Base-by-base conservation (phyloP, 106 monocot genomes). In the Platanthera zijinensis region DNA sequence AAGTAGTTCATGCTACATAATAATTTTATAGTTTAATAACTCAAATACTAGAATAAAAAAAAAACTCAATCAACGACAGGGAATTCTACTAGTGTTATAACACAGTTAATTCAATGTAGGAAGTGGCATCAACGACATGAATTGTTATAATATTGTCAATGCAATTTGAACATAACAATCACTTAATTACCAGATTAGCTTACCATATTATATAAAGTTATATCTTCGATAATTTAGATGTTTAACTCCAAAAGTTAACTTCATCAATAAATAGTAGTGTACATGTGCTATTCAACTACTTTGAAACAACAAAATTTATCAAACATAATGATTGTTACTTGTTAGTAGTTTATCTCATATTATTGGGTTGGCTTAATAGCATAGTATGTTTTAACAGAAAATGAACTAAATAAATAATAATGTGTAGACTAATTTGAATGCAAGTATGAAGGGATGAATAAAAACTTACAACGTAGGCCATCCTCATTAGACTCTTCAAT, bases 401-500 rank as follows among this genome's bases (percentile, higher is more conserved):
- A 62, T 62, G 17, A 62, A 62, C 39, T 39, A 19, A 7, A n/a
- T 62, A n/a, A 6, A 46, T 47, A 6, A 18, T n/a, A 70, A 18
- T 6, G 10, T 70, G 3, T 48, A 15, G 17, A 70, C 17, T 70
- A 12, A 47, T 47, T 48, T 70, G 48, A 70, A 15, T 6, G 48
- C 70, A 70, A 17, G 48, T 47, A 32, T 6, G n/a, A 70, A 70
- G 7, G 17, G 11, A 2, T 51, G 22, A 32, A 17, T 13, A 12
- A 57, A 72, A 45, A 78, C 87, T 25, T 80, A 97, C 97, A 52
- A 13, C 72, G 89, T 85, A 97, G 84, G 72, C 97, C 91, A 69
- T 80, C 76, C 9, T 73, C 77, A 83, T 85, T 81, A 57, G 87
- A 94, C 79, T 84, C 78, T 81, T 88, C 84, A 76, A 97, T 85